Base-by-base conservation (phyloP, 345 rosid genomes). In the Combretum micranthum region DNA sequence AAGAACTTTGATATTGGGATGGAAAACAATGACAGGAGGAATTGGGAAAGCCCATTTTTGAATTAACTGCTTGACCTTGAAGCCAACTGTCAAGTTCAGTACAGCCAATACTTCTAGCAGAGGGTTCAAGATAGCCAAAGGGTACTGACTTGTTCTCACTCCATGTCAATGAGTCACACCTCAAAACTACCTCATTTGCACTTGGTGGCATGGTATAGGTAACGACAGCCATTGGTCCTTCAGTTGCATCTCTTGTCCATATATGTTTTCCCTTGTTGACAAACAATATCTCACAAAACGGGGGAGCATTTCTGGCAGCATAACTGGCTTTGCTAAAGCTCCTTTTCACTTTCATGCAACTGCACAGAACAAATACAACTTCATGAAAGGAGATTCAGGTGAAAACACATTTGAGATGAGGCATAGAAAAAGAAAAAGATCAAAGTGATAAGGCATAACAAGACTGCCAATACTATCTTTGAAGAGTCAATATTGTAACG, bases 241-340 rank as follows among this genome's bases (percentile, higher is more conserved):
- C 84, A 37, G 65, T 59, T 64, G 88, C 80, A 71, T 78, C 82
- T 70, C 81, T 72, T 11, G 77, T 84, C 88, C 95, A 72, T 0
- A 74, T 37, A 61, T 53, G 77, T 45, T 73, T 78, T 48, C 90
- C 88, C 75, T 80, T 87, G 69, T 76, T 69, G 53, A 87, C 71
- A 68, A 83, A 78, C 82, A 79, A 76, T 61, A 87, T 78, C 73
- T 81, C 83, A 64, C 88, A 84, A 62, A 71, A 77, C 15, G 53
- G 4, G 0, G 90, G 88, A 57, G 75, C 83, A 57, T 70, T 53
- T 73, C 69, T 81, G 0, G 72, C 76, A 20, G 68, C 77, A 67
- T 76, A 83, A 53, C 62, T 70, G 12, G 71, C 81, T 75, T 76
- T 81, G 37, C 60, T 68, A 60, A 83, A 72, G 68, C 78, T 61